phyloP scores from a whole-genome alignment of 108 stramenopile species.

The Cylindrotheca fusiformis region DNA sequence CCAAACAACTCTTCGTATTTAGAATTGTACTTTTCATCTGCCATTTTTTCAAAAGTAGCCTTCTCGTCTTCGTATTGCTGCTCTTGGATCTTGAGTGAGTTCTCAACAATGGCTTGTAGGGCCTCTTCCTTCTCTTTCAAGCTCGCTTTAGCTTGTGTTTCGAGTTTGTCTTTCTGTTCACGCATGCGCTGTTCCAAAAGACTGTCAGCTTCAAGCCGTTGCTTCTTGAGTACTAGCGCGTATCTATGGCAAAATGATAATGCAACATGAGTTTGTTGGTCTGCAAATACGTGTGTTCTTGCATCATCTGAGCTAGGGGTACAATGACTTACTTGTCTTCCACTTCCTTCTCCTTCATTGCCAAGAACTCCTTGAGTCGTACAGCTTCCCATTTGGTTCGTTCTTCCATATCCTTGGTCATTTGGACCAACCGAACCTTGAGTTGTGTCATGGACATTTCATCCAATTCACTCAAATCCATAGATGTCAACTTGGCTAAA shows the following conservation, averaged over 20 bases:
- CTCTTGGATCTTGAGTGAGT: conserved; percentile 46
- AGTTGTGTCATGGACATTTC: conserved; percentile 50
- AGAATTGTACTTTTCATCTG: conserved; percentile 43
- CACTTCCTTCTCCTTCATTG: conserved; percentile 79
- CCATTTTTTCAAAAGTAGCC: conserved; percentile 40
- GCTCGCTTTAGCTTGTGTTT: conserved; percentile 41
- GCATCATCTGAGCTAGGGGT: background rate
- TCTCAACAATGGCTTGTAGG: conserved; percentile 52
- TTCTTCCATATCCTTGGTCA: conserved; percentile 73
- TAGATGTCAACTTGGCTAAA: conserved; percentile 24
- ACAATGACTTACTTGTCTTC: conserved; percentile 29
- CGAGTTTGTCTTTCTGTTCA: conserved; percentile 59
- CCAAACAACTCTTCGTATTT: conserved; percentile 50
- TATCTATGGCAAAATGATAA: conserved; percentile 30
- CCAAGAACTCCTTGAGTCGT: conserved; percentile 72
- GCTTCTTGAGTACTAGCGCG: conserved; percentile 58
- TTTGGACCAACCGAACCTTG: conserved; percentile 64
- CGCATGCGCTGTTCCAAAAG: conserved; percentile 47
- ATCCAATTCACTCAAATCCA: conserved; percentile 45
- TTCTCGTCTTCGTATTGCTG: conserved; percentile 39
- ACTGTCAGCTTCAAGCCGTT: conserved; percentile 71
- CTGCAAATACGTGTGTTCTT: too few species aligned
- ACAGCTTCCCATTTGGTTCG: conserved; percentile 87
- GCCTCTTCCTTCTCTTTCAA: conserved; percentile 68
- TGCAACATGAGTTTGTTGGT: too few species aligned